Base-by-base conservation (phyloP, 1,139 yeast genomes). In the Kodamaea plutei region DNA sequence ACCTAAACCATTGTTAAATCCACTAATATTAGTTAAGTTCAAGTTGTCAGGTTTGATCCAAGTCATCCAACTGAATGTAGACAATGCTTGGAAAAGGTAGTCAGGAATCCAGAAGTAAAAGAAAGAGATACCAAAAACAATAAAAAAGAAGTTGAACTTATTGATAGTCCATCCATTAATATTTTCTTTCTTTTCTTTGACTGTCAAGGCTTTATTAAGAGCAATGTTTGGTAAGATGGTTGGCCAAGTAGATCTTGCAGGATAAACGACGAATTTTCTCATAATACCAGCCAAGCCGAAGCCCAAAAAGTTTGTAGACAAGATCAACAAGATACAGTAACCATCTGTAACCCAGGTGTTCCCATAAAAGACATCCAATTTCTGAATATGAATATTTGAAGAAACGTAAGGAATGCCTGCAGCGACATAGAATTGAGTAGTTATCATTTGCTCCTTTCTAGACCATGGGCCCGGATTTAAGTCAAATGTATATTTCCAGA, bases 391-490 rank as follows among this genome's bases (percentile, higher is more conserved):
- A 20, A 48, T 42, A 30, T 47, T 47, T 29, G 28, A 40, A 3
- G 41, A 31, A 24, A 27, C 39, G 20, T 39, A 40, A 21, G 36
- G 23, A 13, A 29, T 13, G 9, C 19, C 14, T 7, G 39, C 39
- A n/a, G 49, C 37, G 7, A 41, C 42, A 28, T 34, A 41, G 37
- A 41, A 41, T 9, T 46, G 20, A 5, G 48, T 40, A 1, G 49
- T 38, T 20, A 47, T 36, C 42, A 48, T 38, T 31, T 49, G 54
- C 24, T 49, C 54, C 32, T 49, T 49, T 29, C 30, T 34, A 3
- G 40, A 36, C 54, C 54, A 49, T 2, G 52, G 52, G 2, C 54
- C 54, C 10, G 52, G 54, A 26, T 49, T 49, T 20, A 48, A 35
- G 14, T 46, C 49, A 12, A 45, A n/a, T 3, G 35, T 34, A 43